Base-by-base conservation (phyloP, 1,284 basidiomycete genomes). In the Taiwanofungus camphoratus region DNA sequence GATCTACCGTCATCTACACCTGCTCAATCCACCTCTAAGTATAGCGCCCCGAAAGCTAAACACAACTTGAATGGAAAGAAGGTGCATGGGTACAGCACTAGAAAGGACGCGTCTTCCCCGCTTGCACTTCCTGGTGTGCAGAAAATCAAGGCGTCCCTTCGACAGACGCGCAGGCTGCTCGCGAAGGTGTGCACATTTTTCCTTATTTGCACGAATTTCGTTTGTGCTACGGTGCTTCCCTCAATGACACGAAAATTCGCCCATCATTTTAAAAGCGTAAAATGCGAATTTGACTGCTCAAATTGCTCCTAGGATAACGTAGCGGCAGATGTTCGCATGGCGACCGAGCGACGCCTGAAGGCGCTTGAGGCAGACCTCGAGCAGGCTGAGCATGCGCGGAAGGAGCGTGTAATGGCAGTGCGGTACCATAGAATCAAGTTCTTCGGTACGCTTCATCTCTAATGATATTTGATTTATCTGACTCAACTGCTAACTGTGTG, bases 381-480 rank as follows among this genome's bases (percentile, higher is more conserved):
- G 21, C 73, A 69, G 49, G 81, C 82, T 1, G 73, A 81, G 60
- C 56, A 55, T 44, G 66, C 69, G 41, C 68, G 69, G 11, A 85
- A 86, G 56, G 91, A 92, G 62, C 77, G 82, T 37, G 67, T 77
- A 36, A 69, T 88, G 53, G 85, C 88, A 0, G 64, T 74, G 33
- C 76, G 76, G 51, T 94, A 94, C 62, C 91, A 92, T 56, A 88
- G 80, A 64, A 69, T 91, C 57, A 93, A 91, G 63, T 93, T 93
- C 66, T 93, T 93, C 52, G 90, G 89, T 89, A 51, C 50, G 79
- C 15, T 2, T 12, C 11, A 42, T 7, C 46, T 24, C 23, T 5
- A 11, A 12, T 48, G 6, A 27, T 29, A 15, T 35, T 12, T 3
- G 29, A 22, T 23, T 21, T 15, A 3, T 24, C 11, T 21, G 2